phyloP scores from a whole-genome alignment of 2,329 filamentous ascomycete genomes.

The Aspergillus proliferans region DNA sequence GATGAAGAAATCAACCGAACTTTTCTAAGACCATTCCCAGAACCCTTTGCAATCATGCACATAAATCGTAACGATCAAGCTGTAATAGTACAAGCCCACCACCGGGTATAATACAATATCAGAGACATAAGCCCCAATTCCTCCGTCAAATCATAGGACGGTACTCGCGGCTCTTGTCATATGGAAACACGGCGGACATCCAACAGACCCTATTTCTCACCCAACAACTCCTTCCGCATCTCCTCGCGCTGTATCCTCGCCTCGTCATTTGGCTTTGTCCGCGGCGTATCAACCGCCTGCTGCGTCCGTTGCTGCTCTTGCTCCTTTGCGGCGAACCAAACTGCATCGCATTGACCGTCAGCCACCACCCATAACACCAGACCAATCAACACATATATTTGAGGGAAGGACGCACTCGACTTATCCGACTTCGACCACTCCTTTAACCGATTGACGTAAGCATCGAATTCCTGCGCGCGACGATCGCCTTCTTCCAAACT shows the following conservation, averaged over 20 bases:
- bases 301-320: slow-evolving; percentile 20
- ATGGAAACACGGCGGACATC: background rate
- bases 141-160: too few relatives aligned
- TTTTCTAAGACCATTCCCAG: too few relatives aligned
- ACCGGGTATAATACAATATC: too few relatives aligned
- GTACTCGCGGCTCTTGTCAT: background rate
- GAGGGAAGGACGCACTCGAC: slow-evolving; percentile 57
- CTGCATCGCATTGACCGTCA: slow-evolving; percentile 17
- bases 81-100: too few relatives aligned
- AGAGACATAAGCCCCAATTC: too few relatives aligned
- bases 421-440: slow-evolving; percentile 86
- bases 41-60: too few relatives aligned
- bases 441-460: slow-evolving; percentile 78
- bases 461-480: slow-evolving; percentile 78
- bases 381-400: background rate
- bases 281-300: slow-evolving; percentile 16
- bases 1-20: too few relatives aligned
- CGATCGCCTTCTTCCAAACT: slow-evolving; percentile 73
- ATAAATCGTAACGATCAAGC: too few relatives aligned
- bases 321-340: slow-evolving; percentile 37
- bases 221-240: slow-evolving; percentile 35
- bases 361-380: background rate
- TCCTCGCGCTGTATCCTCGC: slow-evolving; percentile 29
- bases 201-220: slow-evolving; percentile 19
- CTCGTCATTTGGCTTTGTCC: slow-evolving; percentile 25